These are phyloP conservation scores for Penicillium janthinellum DNA, from an alignment of 2,329 filamentous ascomycete genomes.

Conservation along the genomic window DNA sequence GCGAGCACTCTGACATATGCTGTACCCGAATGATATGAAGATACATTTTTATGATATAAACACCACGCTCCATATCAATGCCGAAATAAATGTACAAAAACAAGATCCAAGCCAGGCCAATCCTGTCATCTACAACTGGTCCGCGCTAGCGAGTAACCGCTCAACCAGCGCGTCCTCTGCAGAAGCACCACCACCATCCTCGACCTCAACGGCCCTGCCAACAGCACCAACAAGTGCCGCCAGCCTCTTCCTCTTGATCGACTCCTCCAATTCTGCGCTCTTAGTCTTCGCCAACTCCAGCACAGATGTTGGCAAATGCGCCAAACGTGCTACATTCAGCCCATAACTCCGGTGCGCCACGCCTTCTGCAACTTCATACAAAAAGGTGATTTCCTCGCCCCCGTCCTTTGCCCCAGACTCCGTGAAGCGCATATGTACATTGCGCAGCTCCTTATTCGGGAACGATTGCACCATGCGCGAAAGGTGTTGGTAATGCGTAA, in stretches of 20 bases:
- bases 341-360: slow-evolving; percentile 94
- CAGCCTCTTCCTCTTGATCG: slow-evolving; percentile 66
- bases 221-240: slow-evolving; percentile 37
- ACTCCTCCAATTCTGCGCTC: slow-evolving; percentile 76
- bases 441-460: slow-evolving; percentile 65
- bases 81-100: slow-evolving; percentile 2
- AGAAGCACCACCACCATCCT: slow-evolving; percentile 8
- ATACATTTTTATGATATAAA: slow-evolving; percentile 4
- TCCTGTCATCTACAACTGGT: slow-evolving; percentile 31
- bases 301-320: slow-evolving; percentile 74
- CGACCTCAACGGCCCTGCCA: slow-evolving; percentile 28
- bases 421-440: slow-evolving; percentile 93
- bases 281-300: slow-evolving; percentile 79
- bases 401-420: slow-evolving; percentile 58
- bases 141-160: slow-evolving; percentile 35
- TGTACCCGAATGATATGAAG: background rate
- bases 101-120: background rate
- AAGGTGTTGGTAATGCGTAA: slow-evolving; percentile 94
- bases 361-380: slow-evolving; percentile 90
- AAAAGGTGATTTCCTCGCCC: slow-evolving; percentile 83
- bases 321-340: slow-evolving; percentile 85
- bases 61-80: background rate
- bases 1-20: too few relatives aligned
- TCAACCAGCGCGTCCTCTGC: slow-evolving; percentile 31
- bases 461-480: slow-evolving; percentile 72